phyloP scores from a whole-genome alignment of 1,139 yeast genomes.

The Taphrina flavorubra region DNA sequence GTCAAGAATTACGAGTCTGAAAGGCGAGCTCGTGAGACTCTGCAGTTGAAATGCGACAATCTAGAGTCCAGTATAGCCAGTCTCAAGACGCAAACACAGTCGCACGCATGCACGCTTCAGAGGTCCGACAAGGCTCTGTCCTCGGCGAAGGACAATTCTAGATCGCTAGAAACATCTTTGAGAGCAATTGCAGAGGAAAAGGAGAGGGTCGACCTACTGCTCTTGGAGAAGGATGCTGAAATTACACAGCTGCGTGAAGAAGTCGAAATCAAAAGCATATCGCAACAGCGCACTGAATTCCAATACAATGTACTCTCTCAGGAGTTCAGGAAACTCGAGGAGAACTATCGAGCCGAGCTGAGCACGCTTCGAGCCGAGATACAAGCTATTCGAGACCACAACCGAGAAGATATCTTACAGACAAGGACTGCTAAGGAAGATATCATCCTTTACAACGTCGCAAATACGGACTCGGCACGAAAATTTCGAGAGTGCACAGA shows the following conservation, averaged over 20 bases:
- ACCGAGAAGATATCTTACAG: slow-evolving; percentile 5
- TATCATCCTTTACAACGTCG: slow-evolving; percentile 10
- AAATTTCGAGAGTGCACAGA: neutral
- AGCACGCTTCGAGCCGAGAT: slow-evolving; percentile 8
- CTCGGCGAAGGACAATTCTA: slow-evolving; percentile 18
- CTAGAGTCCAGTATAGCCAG: slow-evolving; percentile 36
- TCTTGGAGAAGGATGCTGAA: slow-evolving; percentile 16
- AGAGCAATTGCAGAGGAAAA: slow-evolving; percentile 4
- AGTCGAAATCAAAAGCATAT: slow-evolving; percentile 7
- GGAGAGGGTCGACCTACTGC: slow-evolving; percentile 1
- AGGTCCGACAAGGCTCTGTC: slow-evolving; percentile 31
- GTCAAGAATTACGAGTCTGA: slow-evolving; percentile 32
- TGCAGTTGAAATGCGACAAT: slow-evolving; percentile 23
- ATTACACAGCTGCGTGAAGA: slow-evolving; percentile 12
- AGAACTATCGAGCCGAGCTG: slow-evolving; percentile 4
- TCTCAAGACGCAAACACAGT: slow-evolving; percentile 26
- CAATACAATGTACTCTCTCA: slow-evolving; percentile 15
- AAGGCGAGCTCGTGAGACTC: slow-evolving; percentile 32
- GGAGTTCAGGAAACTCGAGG: slow-evolving; percentile 12
- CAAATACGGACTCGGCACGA: neutral
- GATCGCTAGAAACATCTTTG: slow-evolving; percentile 1
- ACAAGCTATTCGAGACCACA: neutral
- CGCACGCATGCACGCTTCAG: slow-evolving; percentile 8
- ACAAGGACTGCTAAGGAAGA: slow-evolving; percentile 23
- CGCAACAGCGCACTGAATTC: slow-evolving; percentile 1